Base-by-base conservation (phyloP, 2,329 filamentous ascomycete genomes). In the Monosporascus sp. region DNA sequence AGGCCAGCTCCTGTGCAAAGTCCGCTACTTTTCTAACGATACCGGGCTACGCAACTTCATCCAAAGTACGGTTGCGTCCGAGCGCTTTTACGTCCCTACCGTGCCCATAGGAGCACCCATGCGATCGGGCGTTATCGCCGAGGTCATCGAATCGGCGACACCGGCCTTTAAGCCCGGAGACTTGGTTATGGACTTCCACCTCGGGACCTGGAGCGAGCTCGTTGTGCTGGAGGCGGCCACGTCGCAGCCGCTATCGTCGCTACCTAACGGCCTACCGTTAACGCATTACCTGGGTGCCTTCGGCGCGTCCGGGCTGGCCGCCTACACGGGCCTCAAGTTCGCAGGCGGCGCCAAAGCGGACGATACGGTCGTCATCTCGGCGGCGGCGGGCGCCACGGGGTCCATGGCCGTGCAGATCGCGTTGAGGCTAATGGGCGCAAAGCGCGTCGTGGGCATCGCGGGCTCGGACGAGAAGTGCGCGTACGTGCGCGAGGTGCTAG, bases 371-470 rank as follows among this genome's bases (percentile, higher is more conserved):
- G 74, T 79, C 17, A 64, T 78, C 11, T 74, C 70, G 39, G 74
- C 73, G 3, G 76, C 76, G 1, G 76, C 76, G 1, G 76, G 76
- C 2, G 75, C 75, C 6, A 76, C 73, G 1, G 76, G 76, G 1
- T 69, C 64, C 48, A 72, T 77, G 65, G 76, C 70, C 1, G 75
- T 80, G 7, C 79, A 82, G 65, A 76, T 82, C 56, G 79, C 77
- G 6, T 77, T 77, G 63, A 68, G 76, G 53, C 57, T 78, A 20
- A 55, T 78, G 15, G 69, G 74, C 6, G 73, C 74, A 45, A 75
- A 72, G 63, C 70, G 67, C 55, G 72, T 82, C 14, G 70, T 81
- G 49, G 79, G 78, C 11, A 79, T 82, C 51, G 75, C 78, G 0
- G 77, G 79, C 3, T 70, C 72, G 0, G 74, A 77, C 47, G 73